Base-by-base conservation (phyloP, 2,329 filamentous ascomycete species). In the Aspergillus awamori region DNA sequence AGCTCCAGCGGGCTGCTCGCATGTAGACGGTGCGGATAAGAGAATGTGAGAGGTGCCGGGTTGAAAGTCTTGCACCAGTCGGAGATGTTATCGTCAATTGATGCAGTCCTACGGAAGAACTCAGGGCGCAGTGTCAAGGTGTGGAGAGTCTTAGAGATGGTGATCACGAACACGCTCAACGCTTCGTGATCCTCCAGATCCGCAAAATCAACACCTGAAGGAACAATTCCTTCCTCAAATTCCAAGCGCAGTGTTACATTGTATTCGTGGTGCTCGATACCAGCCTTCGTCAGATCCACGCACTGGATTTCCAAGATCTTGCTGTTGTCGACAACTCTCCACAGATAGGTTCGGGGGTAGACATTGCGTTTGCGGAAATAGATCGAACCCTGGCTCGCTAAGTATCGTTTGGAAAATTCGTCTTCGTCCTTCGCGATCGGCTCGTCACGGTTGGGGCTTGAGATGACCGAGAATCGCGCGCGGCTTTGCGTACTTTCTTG, bases 341-440 rank as follows among this genome's bases (percentile, higher is more conserved):
- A 99, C 52, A 97, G 84, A 73, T 98, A 96, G 76, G 87, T 92
- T 72, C 91, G 88, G 41, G 95, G 95, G 65, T 89, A 88, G 65
- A 85, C 82, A 71, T 90, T 87, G 75, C 89, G 86, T 75, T 86
- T 86, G 58, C 95, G 88, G 77, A 96, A 93, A 80, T 92, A 97
- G 59, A 98, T 84, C 2, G 92, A 92, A 28, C 92, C 89, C 33
- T 93, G 86, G 2, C 83, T 88, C 26, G 94, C 92, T 57, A 97
- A 81, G 72, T 91, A 86, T 65, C 86, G 88, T 62, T 85, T 82
- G 66, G 88, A 86, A 72, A 96, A 97, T 8, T 85, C 81, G n/a
- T 79, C 76, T 63, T 79, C 76, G 67, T 93, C 91, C 71, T 91
- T 87, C 66, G 81, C 77, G 59, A 78, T 67, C 68, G 73, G 72